Evolutionary conservation across 169 alveolate species (phyloP).

Genomic region (Cryptosporidium ryanae): DNA sequence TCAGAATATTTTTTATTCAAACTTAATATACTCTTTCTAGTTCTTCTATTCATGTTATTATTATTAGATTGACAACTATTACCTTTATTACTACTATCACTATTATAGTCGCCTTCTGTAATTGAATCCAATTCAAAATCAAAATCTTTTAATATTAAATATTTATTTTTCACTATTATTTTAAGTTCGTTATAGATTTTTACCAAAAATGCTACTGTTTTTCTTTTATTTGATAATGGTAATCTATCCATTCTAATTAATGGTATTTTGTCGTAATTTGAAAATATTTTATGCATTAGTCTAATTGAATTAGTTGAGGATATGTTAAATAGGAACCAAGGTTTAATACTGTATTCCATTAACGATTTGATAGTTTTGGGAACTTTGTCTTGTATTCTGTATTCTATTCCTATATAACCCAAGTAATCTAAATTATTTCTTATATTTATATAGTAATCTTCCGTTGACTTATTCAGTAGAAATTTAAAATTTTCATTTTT

Average conservation of each 20-base stretch:
- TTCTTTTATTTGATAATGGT: slow-evolving; percentile 25
- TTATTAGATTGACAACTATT: neutral
- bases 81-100: neutral
- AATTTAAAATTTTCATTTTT: slow-evolving; percentile 19
- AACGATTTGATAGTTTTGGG: slow-evolving; percentile 27
- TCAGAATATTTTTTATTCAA: slow-evolving; percentile 8
- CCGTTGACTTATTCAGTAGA: slow-evolving; percentile 51
- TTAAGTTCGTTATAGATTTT: slow-evolving; percentile 33
- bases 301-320: slow-evolving; percentile 53
- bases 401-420: slow-evolving; percentile 67
- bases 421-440: slow-evolving; percentile 37
- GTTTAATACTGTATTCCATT: slow-evolving; percentile 40
- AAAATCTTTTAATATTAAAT: neutral
- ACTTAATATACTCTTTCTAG: neutral
- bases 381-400: slow-evolving; percentile 50
- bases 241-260: slow-evolving; percentile 61
- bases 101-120: neutral
- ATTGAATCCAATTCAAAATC: neutral
- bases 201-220: slow-evolving; percentile 14
- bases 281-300: slow-evolving; percentile 48
- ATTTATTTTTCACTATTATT: slow-evolving; percentile 8
- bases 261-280: slow-evolving; percentile 37
- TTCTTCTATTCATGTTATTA: neutral
- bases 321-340: slow-evolving; percentile 52
- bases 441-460: slow-evolving; percentile 24